A percentile compares a stretch with the other conserved stretches of the same genome.
Evolutionary conservation across 2,329 filamentous ascomycete genomes (phyloP).

Genomic region (Trichoderma sp.): DNA sequence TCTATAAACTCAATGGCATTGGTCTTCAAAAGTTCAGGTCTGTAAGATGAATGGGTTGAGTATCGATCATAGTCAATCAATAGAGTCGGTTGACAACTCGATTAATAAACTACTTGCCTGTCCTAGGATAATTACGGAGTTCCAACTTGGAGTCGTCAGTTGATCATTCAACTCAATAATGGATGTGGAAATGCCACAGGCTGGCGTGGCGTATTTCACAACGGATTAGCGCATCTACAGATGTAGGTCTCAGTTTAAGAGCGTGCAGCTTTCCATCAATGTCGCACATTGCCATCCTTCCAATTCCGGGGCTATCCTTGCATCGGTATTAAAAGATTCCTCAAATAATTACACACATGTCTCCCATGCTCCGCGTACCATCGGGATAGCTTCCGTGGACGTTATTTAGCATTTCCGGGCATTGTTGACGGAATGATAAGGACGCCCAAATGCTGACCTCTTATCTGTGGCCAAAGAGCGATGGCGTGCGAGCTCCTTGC

Average conservation of each 20-base stretch:
- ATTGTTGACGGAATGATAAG: background rate
- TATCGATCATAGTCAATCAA: background rate
- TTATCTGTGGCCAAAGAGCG: background rate
- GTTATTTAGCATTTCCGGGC: background rate
- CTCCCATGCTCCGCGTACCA: background rate
- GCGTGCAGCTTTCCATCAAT: background rate
- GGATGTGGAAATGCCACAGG: background rate
- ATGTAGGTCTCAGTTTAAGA: background rate
- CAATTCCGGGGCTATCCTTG: background rate
- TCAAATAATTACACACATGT: background rate
- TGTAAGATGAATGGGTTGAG: no score
- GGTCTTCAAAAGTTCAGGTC: no score
- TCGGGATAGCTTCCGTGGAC: background rate
- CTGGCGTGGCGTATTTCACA: background rate
- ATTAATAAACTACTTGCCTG: background rate
- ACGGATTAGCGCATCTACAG: background rate
- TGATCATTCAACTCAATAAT: background rate
- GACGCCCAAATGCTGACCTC: background rate
- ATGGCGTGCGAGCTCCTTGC: constrained; percentile 18
- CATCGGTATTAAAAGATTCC: background rate
- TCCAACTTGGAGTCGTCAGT: background rate
- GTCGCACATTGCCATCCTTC: background rate
- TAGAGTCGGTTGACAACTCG: background rate
- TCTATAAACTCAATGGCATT: no score
- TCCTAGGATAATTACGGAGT: background rate